phyloP scores from a whole-genome alignment of 495 filamentous ascomycete species.

The Glutinoglossum americanum region DNA sequence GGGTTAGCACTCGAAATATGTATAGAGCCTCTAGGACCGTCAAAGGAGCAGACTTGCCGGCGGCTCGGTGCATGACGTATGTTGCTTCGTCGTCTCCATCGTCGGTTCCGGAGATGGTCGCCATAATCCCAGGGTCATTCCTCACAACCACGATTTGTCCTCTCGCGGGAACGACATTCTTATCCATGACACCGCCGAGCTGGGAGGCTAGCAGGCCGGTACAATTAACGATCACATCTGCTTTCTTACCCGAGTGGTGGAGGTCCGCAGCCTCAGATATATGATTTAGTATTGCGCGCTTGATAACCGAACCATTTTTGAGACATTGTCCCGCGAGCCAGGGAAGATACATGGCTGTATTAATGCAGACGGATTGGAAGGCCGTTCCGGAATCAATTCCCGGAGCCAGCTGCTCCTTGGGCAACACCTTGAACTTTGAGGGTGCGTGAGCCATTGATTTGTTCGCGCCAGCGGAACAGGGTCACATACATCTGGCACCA shows the following conservation, averaged over 20 bases:
- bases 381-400: slow-evolving; percentile 43
- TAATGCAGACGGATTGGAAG: slow-evolving; percentile 80
- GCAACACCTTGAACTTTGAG: slow-evolving; percentile 32
- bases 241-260: slow-evolving; percentile 39
- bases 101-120: slow-evolving; percentile 49
- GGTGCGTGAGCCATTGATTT: not conserved
- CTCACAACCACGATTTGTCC: slow-evolving; percentile 80
- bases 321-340: slow-evolving; percentile 65
- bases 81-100: slow-evolving; percentile 59
- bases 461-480: not conserved
- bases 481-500: slow-evolving; percentile 47
- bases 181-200: slow-evolving; percentile 69
- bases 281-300: slow-evolving; percentile 37
- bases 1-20: not conserved
- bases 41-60: slow-evolving; percentile 17
- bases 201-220: slow-evolving; percentile 53
- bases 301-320: slow-evolving; percentile 42
- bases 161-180: slow-evolving; percentile 48
- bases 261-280: slow-evolving; percentile 44
- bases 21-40: not conserved
- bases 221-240: slow-evolving; percentile 66
- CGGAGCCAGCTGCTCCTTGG: slow-evolving; percentile 29
- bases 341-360: slow-evolving; percentile 68
- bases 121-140: slow-evolving; percentile 58
- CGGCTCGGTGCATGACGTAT: slow-evolving; percentile 84